These are phyloP conservation scores for Cytospora piceae DNA, from an alignment of 2,329 filamentous ascomycete genomes.

Conservation along the genomic window DNA sequence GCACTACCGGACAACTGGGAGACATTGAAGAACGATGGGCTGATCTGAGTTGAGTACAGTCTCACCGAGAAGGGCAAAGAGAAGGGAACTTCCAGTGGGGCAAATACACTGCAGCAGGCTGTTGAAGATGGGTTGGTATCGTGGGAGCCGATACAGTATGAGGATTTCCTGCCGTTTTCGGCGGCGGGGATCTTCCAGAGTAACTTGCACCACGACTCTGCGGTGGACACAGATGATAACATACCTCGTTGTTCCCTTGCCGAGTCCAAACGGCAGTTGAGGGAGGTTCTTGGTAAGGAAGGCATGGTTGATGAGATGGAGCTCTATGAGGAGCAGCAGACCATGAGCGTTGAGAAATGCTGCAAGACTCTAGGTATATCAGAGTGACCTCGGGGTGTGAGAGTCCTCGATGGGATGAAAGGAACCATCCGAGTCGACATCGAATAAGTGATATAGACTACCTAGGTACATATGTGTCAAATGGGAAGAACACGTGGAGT, in stretches of 20 bases:
- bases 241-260: neutral
- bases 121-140: slow-evolving; percentile 40
- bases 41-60: slow-evolving; percentile 47
- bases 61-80: slow-evolving; percentile 31
- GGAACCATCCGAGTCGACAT: too few relatives aligned
- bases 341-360: neutral
- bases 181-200: slow-evolving; percentile 50
- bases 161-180: slow-evolving; percentile 58
- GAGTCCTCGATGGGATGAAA: too few relatives aligned
- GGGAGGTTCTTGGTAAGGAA: slow-evolving; percentile 8
- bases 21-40: slow-evolving; percentile 39
- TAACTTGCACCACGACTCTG: slow-evolving; percentile 22
- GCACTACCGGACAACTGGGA: slow-evolving; percentile 48
- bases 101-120: slow-evolving; percentile 5
- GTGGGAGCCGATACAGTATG: slow-evolving; percentile 52
- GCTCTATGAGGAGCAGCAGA: slow-evolving; percentile 20
- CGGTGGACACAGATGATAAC: neutral
- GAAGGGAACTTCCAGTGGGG: neutral
- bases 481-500: too few relatives aligned
- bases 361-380: slow-evolving; percentile 10
- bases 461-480: too few relatives aligned
- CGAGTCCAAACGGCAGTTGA: slow-evolving; percentile 18
- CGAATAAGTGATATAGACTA: too few relatives aligned
- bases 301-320: slow-evolving; percentile 25
- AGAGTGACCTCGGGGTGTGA: too few relatives aligned